Conservation (phyloP, 2,329 filamentous ascomycete genomes). For the Raffaelea deltoideospora region DNA sequence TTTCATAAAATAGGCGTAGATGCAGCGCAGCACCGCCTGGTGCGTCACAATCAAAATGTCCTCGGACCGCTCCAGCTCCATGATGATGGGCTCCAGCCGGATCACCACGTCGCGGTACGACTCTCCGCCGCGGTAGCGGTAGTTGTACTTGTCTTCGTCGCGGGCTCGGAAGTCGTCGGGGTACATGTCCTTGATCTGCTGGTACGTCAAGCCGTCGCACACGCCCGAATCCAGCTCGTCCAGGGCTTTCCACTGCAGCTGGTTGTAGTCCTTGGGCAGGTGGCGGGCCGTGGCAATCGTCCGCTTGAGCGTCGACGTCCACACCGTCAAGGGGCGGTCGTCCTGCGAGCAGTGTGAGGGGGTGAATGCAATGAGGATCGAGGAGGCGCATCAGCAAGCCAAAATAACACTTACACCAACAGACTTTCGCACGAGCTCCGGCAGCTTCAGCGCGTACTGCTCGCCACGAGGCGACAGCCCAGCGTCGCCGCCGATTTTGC, state of each 20-base stretch:
- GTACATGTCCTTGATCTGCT: slow-evolving; percentile 79
- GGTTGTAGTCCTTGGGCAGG: slow-evolving; percentile 70
- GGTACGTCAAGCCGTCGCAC: slow-evolving; percentile 91
- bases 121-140: slow-evolving; percentile 92
- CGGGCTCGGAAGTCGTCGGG: slow-evolving; percentile 91
- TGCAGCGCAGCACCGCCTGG: slow-evolving; percentile 89
- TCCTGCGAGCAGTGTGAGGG: slow-evolving; percentile 22
- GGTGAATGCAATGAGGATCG: background rate
- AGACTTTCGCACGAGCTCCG: slow-evolving; percentile 69
- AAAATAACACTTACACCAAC: slow-evolving; percentile 52
- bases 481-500: slow-evolving; percentile 86
- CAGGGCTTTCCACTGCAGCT: slow-evolving; percentile 95
- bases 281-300: slow-evolving; percentile 86
- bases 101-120: slow-evolving; percentile 95
- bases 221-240: slow-evolving; percentile 95
- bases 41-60: slow-evolving; percentile 98
- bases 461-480: slow-evolving; percentile 75
- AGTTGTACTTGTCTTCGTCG: slow-evolving; percentile 99
- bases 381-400: no score
- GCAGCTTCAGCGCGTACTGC: slow-evolving; percentile 72
- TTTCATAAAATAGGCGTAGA: slow-evolving; percentile 99
- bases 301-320: slow-evolving; percentile 52
- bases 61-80: slow-evolving; percentile 92
- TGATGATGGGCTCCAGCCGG: slow-evolving; percentile 95
- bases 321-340: slow-evolving; percentile 45